These are phyloP conservation scores for Tricholoma flavovirens DNA, from an alignment of 768 basidiomycete genomes.

Conservation along the genomic window DNA sequence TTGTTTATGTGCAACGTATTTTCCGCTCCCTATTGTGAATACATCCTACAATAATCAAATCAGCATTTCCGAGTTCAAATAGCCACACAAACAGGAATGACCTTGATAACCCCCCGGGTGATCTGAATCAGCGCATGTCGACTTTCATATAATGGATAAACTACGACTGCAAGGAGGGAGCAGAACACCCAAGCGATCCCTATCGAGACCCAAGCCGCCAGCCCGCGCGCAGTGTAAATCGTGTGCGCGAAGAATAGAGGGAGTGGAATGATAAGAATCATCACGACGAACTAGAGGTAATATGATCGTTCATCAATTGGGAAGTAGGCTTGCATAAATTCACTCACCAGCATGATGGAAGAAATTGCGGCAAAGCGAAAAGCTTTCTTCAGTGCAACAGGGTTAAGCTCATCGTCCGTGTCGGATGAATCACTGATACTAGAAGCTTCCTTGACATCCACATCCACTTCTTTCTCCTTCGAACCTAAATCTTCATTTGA, in stretches of 20 bases:
- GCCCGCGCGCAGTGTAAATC: slow-evolving; percentile 56
- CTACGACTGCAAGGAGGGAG: slow-evolving; percentile 67
- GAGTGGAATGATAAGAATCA: slow-evolving; percentile 74
- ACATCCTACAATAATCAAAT: slow-evolving; percentile 22
- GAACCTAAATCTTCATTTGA: slow-evolving; percentile 23
- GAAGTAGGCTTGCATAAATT: neutral
- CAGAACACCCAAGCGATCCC: slow-evolving; percentile 83
- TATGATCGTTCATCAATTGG: neutral
- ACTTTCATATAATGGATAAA: slow-evolving; percentile 88
- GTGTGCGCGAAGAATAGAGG: slow-evolving; percentile 83
- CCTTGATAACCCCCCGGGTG: slow-evolving; percentile 57
- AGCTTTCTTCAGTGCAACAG: slow-evolving; percentile 59
- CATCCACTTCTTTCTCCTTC: slow-evolving; percentile 32
- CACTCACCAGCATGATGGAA: slow-evolving; percentile 56
- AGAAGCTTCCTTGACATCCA: slow-evolving; percentile 19
- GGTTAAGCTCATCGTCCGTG: slow-evolving; percentile 49
- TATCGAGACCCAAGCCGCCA: slow-evolving; percentile 76
- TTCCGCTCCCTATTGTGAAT: slow-evolving; percentile 27
- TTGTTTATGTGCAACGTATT: slow-evolving; percentile 14
- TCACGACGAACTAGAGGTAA: slow-evolving; percentile 43
- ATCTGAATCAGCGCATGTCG: slow-evolving; percentile 60
- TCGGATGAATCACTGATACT: slow-evolving; percentile 32
- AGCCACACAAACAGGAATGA: slow-evolving; percentile 15
- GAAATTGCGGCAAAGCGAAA: slow-evolving; percentile 79
- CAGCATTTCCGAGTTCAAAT: too few species aligned